phyloP scores from a whole-genome alignment of 2,329 filamentous ascomycete genomes.

The Diplodia mutila region DNA sequence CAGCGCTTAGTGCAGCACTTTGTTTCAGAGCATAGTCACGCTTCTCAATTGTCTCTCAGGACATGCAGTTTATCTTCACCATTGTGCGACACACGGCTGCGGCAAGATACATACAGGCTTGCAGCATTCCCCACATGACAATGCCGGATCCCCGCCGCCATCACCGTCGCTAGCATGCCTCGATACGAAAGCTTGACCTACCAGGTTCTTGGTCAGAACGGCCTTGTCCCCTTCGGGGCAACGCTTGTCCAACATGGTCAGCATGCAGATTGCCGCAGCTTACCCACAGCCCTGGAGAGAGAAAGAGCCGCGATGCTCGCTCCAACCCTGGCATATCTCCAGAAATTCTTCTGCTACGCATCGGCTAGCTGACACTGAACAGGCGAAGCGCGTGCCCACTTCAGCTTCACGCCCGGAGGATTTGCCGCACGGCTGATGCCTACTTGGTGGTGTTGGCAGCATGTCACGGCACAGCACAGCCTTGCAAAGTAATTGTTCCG shows the following conservation, averaged over 20 bases:
- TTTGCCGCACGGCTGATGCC: background rate
- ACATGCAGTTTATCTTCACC: background rate
- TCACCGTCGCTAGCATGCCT: constrained; percentile 3
- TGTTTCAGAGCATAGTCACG: background rate
- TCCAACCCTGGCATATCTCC: background rate
- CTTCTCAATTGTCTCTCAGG: background rate
- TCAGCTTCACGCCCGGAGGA: background rate
- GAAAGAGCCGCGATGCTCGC: constrained; percentile 9
- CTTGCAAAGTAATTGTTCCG: background rate
- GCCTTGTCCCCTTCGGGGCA: background rate
- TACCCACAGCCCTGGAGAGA: background rate
- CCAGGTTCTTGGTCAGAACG: background rate
- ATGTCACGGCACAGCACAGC: background rate
- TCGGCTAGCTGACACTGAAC: constrained; percentile 1
- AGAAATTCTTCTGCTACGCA: background rate
- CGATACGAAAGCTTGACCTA: background rate
- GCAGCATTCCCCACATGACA: constrained; percentile 7
- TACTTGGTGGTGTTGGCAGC: background rate
- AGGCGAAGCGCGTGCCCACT: background rate
- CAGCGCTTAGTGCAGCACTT: background rate
- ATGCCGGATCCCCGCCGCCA: constrained; percentile 20
- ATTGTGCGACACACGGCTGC: background rate
- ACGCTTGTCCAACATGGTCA: constrained; percentile 11
- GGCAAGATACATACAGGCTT: background rate
- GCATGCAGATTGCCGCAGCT: constrained; percentile 9